Evolutionary conservation across 768 basidiomycete species (phyloP).

Genomic region (Pholiota molesta): DNA sequence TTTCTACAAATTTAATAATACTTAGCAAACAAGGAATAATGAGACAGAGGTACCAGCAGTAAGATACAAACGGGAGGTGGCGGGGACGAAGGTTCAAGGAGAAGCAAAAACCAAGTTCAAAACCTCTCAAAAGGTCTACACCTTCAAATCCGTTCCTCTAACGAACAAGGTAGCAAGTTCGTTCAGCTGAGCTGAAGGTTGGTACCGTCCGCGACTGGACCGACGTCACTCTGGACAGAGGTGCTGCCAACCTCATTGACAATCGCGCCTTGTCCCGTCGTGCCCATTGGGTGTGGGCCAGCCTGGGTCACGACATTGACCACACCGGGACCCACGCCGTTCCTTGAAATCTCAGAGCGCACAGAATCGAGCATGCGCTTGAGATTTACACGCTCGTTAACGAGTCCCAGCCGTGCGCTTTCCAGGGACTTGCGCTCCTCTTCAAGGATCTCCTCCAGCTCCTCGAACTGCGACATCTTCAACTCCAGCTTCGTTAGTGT

Average conservation of each 20-base stretch:
- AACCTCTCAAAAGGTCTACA: no score
- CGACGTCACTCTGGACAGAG: slow-evolving; percentile 52
- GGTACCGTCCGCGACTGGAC: slow-evolving; percentile 57
- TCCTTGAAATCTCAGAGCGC: slow-evolving; percentile 63
- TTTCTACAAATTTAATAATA: slow-evolving; percentile 13
- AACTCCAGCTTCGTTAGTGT: slow-evolving; percentile 88
- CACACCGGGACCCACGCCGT: slow-evolving; percentile 38
- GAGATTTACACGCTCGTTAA: slow-evolving; percentile 75
- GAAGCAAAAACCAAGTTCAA: no score
- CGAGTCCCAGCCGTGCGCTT: slow-evolving; percentile 75
- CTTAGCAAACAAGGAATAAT: slow-evolving; percentile 2
- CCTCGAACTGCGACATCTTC: slow-evolving; percentile 94
- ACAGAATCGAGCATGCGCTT: slow-evolving; percentile 75
- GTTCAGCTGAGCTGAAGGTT: slow-evolving; percentile 50
- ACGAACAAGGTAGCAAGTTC: background rate
- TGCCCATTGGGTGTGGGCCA: slow-evolving; percentile 46
- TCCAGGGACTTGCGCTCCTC: slow-evolving; percentile 88
- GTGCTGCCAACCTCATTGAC: slow-evolving; percentile 54
- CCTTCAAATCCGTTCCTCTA: background rate
- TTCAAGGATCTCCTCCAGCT: slow-evolving; percentile 89
- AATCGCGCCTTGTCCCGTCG: slow-evolving; percentile 62
- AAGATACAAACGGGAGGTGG: no score
- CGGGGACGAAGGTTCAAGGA: no score
- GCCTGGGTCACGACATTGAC: slow-evolving; percentile 24
- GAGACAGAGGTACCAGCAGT: background rate